Conservation (phyloP, 129 eudicot genomes). For the Artemisia annua region DNA sequence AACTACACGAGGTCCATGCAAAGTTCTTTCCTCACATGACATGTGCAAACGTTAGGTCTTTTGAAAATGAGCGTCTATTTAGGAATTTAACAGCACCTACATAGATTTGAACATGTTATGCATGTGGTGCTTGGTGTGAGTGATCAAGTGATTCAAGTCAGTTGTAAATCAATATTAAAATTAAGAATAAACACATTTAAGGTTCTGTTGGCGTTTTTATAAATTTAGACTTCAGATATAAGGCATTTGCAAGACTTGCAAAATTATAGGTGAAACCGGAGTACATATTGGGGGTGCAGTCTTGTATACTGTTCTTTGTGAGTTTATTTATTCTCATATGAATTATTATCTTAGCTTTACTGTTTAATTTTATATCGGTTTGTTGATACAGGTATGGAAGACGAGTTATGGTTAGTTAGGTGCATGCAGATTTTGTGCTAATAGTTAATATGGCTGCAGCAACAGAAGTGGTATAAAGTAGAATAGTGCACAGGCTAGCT, state of each 20-base stretch:
- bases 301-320: background rate
- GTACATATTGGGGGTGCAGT: background rate
- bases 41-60: no score
- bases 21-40: no score
- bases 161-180: no score
- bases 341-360: background rate
- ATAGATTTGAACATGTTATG: no score
- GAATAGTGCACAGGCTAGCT: background rate
- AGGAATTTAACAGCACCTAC: no score
- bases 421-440: background rate
- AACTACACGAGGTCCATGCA: no score
- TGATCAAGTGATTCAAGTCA: no score
- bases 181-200: no score
- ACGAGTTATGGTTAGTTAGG: no score
- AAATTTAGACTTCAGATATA: background rate
- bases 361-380: background rate
- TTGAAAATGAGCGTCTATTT: no score
- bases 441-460: constrained; percentile 12
- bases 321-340: background rate
- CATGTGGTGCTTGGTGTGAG: no score
- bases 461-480: constrained; percentile 6
- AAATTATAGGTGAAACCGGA: background rate
- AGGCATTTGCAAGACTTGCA: background rate
- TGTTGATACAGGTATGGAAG: background rate
- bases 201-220: no score